Evolutionary conservation across 2,329 filamentous ascomycete species (phyloP), one percentile per base, ranked within the genome.

Genomic region (Colletotrichum salicis): DNA sequence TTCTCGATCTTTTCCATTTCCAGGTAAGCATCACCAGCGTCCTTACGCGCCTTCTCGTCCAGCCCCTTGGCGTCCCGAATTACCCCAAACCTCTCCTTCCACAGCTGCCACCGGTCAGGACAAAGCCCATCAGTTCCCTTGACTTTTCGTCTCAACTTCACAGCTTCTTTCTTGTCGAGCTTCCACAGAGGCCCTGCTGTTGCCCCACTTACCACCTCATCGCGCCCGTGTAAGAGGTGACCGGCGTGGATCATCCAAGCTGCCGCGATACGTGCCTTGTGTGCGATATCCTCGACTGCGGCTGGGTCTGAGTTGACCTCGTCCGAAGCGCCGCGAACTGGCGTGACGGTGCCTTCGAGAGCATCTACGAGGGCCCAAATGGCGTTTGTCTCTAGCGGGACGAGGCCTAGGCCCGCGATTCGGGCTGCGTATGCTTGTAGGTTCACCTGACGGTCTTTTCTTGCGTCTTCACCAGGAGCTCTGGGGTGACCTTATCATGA

Each of bases 111-210:
- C 13, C 75, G 61, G 13, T 73, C 52, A 8, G 58, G 65, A 41
- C 73, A 74, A 5, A 74, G 33, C 1, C 75, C 73, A 22, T 75
- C 51, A 4, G 71, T 75, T 6, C 70, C 75, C 12, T 55, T 74
- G 15, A 37, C 68, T 67, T 66, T 76, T 11, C 70, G 73, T 5
- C 65, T 59, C 12, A 73, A 19, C 65, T 64, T 74, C 2, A 64
- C 22, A 2, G 63, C 67, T 31, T 75, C 67, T 41, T 67, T 73
- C 75, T 76, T 76, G 5, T 52, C 27, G 1, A 75, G 63, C 29
- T 51, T 69, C 74, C 74, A 76, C 1, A 75, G 56, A 27, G 74
- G 76, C 1, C 75, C 74, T 1, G 74, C 74, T 19, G 64, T 73
- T 15, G 74, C 73, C 0, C 69, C 72, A 1, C 31, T 12, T 1